Evolutionary conservation across 2,329 filamentous ascomycete genomes (phyloP).

Genomic region (Blastomyces parvus): DNA sequence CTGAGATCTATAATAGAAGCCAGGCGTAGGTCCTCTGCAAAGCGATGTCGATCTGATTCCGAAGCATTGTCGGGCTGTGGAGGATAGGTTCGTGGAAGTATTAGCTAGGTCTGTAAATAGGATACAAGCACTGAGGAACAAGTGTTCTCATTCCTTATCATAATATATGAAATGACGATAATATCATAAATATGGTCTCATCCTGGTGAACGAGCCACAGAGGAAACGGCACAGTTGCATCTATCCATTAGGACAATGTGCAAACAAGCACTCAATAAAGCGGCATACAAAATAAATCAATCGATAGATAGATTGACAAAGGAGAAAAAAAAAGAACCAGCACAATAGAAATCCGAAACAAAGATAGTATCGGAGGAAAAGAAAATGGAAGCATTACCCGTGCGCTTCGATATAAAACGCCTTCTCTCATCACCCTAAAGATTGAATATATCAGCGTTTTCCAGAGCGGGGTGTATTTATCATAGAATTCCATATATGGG

Average conservation of each 20-base stretch:
- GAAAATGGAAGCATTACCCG: slow-evolving; percentile 37
- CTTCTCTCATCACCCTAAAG: slow-evolving; percentile 46
- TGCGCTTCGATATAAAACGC: slow-evolving; percentile 59
- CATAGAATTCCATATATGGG: not conserved
- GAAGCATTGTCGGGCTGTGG: slow-evolving; percentile 58
- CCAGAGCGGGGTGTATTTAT: not conserved
- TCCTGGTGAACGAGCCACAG: not conserved
- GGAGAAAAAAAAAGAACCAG: too few species aligned
- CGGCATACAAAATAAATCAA: not conserved
- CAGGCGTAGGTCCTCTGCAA: slow-evolving; percentile 54
- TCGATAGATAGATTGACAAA: not conserved
- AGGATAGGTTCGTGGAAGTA: not conserved
- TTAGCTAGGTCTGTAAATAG: not conserved
- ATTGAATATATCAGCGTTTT: not conserved
- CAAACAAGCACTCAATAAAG: not conserved
- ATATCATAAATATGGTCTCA: not conserved
- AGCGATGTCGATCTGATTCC: slow-evolving; percentile 48
- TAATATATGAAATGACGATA: not conserved
- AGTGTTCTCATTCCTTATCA: not conserved
- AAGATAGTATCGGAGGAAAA: not conserved
- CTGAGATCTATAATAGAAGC: slow-evolving; percentile 69
- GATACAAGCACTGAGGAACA: not conserved
- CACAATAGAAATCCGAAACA: not conserved
- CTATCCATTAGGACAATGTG: not conserved
- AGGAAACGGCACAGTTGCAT: not conserved